Percentiles rank a stretch among this genome's conserved stretches.
These are phyloP conservation scores for Geotrichum candidum DNA, from an alignment of 1,139 yeast species.

Conservation along the genomic window DNA sequence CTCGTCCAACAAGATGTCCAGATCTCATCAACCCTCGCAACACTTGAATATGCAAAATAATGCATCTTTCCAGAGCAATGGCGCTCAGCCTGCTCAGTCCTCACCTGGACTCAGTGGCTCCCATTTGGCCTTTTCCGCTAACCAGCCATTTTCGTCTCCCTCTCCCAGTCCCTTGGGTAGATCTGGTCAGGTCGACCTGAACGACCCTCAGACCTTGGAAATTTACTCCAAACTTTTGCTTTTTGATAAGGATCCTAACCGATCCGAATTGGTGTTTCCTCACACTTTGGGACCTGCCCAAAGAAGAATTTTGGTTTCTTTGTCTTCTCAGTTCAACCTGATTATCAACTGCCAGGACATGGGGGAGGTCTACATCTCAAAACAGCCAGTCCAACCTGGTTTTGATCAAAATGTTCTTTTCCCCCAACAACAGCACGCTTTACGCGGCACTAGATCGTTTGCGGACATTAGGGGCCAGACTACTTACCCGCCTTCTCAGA, in stretches of 20 bases:
- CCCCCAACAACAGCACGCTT: constrained; percentile 15
- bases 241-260: constrained; percentile 70
- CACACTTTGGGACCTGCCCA: constrained; percentile 54
- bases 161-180: not conserved
- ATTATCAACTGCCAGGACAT: constrained; percentile 25
- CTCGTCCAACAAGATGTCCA: constrained; percentile 17
- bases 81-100: constrained; percentile 18
- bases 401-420: not conserved
- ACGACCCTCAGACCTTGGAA: constrained; percentile 86
- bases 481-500: constrained; percentile 24
- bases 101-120: constrained; percentile 9
- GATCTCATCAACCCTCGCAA: constrained; percentile 8
- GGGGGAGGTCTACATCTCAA: constrained; percentile 14
- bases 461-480: constrained; percentile 43
- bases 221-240: constrained; percentile 74
- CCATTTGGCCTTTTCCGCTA: constrained; percentile 11
- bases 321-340: constrained; percentile 48
- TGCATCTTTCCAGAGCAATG: constrained; percentile 10
- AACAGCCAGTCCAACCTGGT: not conserved
- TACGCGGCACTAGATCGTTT: constrained; percentile 48
- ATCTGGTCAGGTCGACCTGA: constrained; percentile 57
- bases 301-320: constrained; percentile 50
- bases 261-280: constrained; percentile 64
- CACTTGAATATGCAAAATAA: constrained; percentile 4
- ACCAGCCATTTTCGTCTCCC: constrained; percentile 7